Evolutionary conservation across 2,329 filamentous ascomycete species (phyloP), one percentile per base, ranked within the genome.

Genomic region (Colletotrichum sansevieriae): DNA sequence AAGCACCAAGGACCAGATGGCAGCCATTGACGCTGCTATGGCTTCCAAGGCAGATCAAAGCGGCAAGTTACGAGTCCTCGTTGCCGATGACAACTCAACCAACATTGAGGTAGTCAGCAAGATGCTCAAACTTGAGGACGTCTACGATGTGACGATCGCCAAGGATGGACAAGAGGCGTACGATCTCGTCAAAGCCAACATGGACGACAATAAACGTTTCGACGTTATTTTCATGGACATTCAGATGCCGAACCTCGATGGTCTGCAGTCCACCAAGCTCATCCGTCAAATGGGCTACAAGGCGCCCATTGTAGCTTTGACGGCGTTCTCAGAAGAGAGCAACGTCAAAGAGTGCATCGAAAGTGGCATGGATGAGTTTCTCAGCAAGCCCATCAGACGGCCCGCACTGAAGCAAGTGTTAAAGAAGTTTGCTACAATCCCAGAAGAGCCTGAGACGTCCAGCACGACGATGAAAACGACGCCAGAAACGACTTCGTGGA

Each of bases 201-300:
- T 97, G 92, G 88, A 90, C 57, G 87, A 86, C 33, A 87, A 90
- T 60, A 84, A 87, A 63, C 87, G 87, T 2, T 97, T 95, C 76
- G 93, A 97, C 73, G 84, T 98, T 29, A 95, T 98, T 71, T 96
- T 97, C 76, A 98, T 97, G 95, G 95, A 98, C 74, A 91, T 97
- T 8, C 93, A 93, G 80, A 98, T 98, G 95, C 95, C 95, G 3
- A 97, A 96, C 71, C 86, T 98, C 13, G 94, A 97, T 75, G 95
- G 95, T 1, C 82, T 98, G 25, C 91, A 97, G 77, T 95, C 92
- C 54, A 97, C 95, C 1, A 88, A 91, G 10, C 83, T 97, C 39
- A 97, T 98, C 73, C 89, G 95, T 7, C 84, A 94, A 76, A 92
- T 95, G 83, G 95, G 95, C 1, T 98, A 96, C 79, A 90, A 87